Evolutionary conservation across 805 yeast genomes (phyloP).

Genomic region (Yarrowia sp.): DNA sequence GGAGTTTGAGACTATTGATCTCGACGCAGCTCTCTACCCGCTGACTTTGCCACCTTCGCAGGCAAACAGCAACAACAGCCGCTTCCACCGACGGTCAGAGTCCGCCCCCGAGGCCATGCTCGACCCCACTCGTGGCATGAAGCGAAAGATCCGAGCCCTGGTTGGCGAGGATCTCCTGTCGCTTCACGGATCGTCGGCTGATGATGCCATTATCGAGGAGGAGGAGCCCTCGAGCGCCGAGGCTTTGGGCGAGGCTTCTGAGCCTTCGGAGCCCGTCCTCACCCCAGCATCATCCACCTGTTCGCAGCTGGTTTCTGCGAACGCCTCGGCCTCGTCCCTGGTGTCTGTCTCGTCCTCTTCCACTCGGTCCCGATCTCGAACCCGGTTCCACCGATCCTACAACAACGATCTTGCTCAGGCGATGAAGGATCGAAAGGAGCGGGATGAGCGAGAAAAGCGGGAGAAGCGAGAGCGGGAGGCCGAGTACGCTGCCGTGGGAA

Average conservation of each 20-base stretch:
- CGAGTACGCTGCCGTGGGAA: background rate
- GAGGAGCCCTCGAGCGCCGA: constrained; percentile 40
- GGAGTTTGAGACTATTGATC: constrained; percentile 55
- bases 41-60: constrained; percentile 38
- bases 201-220: constrained; percentile 46
- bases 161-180: constrained; percentile 38
- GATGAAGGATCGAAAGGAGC: constrained; percentile 36
- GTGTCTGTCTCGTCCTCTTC: constrained; percentile 39
- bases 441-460: constrained; percentile 32
- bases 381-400: constrained; percentile 41
- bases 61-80: constrained; percentile 14
- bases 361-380: constrained; percentile 33
- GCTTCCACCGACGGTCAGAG: constrained; percentile 60
- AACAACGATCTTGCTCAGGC: constrained; percentile 40
- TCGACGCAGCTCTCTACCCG: constrained; percentile 60
- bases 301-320: constrained; percentile 41
- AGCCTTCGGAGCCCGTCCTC: constrained; percentile 21
- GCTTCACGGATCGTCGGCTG: constrained; percentile 9
- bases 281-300: constrained; percentile 31
- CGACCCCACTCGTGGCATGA: constrained; percentile 41
- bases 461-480: constrained; percentile 18
- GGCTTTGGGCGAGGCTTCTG: constrained; percentile 1
- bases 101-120: constrained; percentile 60
- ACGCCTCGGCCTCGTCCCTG: constrained; percentile 41
- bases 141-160: constrained; percentile 35